A percentile compares a stretch with the other conserved stretches of the same genome.
Conservation (phyloP, 148 eudicot genomes). For the Bassia scoparia region DNA sequence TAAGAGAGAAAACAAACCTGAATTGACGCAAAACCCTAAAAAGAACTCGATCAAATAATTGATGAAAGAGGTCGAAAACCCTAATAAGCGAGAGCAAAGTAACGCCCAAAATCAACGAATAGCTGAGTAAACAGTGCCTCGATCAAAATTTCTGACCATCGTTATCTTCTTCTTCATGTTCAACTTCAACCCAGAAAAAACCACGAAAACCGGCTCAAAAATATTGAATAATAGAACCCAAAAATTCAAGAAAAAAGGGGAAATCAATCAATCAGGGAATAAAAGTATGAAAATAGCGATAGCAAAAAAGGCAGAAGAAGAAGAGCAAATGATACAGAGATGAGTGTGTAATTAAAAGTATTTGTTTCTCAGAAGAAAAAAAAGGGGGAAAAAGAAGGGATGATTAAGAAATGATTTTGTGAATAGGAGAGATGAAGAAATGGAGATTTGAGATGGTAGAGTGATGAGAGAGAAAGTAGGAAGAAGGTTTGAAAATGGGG, state of each 20-base stretch:
- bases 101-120: not conserved
- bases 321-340: not conserved
- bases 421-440: too few species aligned
- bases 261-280: not conserved
- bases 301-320: not conserved
- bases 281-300: not conserved
- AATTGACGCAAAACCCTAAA: conserved; percentile 18
- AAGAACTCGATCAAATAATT: not conserved
- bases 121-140: not conserved
- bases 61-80: conserved; percentile 8
- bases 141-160: conserved; percentile 8
- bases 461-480: too few species aligned
- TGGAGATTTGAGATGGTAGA: too few species aligned
- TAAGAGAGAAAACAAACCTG: not conserved
- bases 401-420: too few species aligned
- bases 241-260: not conserved
- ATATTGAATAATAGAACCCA: not conserved
- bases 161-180: not conserved
- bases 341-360: not conserved
- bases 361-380: not conserved
- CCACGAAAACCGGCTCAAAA: not conserved
- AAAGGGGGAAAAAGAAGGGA: not conserved
- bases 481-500: too few species aligned
- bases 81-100: not conserved
- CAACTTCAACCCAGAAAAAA: conserved; percentile 5